Evolutionary conservation across 75 land plant species (phyloP).

Genomic region (Isoetes taiwanensis): DNA sequence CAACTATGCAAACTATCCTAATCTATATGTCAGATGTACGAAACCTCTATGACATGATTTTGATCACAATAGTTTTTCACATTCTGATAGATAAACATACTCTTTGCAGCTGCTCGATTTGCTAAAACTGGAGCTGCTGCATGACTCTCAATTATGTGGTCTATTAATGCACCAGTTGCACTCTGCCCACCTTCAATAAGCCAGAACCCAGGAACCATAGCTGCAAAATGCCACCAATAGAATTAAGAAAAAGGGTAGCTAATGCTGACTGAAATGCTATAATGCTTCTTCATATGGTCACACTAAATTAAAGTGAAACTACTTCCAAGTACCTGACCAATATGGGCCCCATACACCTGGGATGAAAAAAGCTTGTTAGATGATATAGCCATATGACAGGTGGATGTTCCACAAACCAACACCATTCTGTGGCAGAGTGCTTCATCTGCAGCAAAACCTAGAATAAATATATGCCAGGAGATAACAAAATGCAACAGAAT

Average conservation of each 20-base stretch:
- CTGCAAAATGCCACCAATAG: conserved; percentile 19
- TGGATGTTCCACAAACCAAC: conserved; percentile 92
- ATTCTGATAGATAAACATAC: no score
- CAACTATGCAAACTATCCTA: no score
- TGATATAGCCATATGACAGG: conserved; percentile 94
- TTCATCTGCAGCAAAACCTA: conserved; percentile 34
- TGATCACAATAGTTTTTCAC: no score
- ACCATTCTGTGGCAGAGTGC: conserved; percentile 69
- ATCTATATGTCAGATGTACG: no score
- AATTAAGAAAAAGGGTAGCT: conserved; percentile 5
- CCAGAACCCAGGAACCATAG: conserved; percentile 93
- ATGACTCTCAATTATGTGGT: conserved; percentile 70
- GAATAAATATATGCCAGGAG: no score
- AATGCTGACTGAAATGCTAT: no score
- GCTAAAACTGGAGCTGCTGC: conserved; percentile 62
- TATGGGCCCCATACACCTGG: conserved; percentile 99
- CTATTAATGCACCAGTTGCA: conserved; percentile 95
- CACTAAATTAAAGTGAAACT: not conserved
- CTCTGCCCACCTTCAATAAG: conserved; percentile 99
- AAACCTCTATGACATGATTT: no score
- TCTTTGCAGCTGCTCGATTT: conserved; percentile 72
- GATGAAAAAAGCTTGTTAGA: conserved; percentile 53
- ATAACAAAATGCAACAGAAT: no score
- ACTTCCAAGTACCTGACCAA: conserved; percentile 69
- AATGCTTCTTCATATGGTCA: not conserved